Percentiles rank a stretch among this genome's conserved stretches.
Conservation (phyloP, 331 rosid genomes). For the Dryas integrifolia region DNA sequence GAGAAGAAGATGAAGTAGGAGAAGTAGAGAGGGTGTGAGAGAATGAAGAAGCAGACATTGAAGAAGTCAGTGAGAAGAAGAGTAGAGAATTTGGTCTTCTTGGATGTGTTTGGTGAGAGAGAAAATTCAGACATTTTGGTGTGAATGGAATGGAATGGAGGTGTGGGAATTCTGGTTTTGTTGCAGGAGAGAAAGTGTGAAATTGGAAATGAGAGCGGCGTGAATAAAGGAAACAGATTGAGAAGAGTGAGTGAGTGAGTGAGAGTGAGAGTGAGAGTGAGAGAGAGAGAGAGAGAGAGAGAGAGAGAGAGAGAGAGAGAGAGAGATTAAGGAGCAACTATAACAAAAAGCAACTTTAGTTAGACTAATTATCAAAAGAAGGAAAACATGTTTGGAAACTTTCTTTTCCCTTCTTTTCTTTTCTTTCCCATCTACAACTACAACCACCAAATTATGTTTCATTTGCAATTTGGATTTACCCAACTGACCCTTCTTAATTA, state of each 20-base stretch:
- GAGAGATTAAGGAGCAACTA: conserved; percentile 25
- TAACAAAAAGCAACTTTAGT: conserved; percentile 42
- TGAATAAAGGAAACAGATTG: conserved; percentile 79
- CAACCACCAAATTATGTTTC: conserved; percentile 23
- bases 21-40: conserved; percentile 84
- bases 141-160: conserved; percentile 18
- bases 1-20: conserved; percentile 86
- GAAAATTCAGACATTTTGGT: conserved; percentile 60
- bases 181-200: conserved; percentile 27
- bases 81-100: conserved; percentile 41
- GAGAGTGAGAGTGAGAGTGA: neutral
- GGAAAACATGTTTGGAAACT: conserved; percentile 9
- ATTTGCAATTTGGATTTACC: conserved; percentile 19
- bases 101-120: conserved; percentile 39
- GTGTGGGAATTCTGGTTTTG: conserved; percentile 31
- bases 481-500: conserved; percentile 3
- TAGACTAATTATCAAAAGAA: neutral
- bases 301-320: too few relatives aligned
- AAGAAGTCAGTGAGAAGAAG: conserved; percentile 39
- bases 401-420: conserved; percentile 17
- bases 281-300: too few relatives aligned
- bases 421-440: conserved; percentile 10
- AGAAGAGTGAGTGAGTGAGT: conserved; percentile 27
- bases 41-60: conserved; percentile 50
- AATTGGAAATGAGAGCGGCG: conserved; percentile 63